Evolutionary conservation across 1,284 basidiomycete species (phyloP).

Genomic region (Phlebopus sp.): DNA sequence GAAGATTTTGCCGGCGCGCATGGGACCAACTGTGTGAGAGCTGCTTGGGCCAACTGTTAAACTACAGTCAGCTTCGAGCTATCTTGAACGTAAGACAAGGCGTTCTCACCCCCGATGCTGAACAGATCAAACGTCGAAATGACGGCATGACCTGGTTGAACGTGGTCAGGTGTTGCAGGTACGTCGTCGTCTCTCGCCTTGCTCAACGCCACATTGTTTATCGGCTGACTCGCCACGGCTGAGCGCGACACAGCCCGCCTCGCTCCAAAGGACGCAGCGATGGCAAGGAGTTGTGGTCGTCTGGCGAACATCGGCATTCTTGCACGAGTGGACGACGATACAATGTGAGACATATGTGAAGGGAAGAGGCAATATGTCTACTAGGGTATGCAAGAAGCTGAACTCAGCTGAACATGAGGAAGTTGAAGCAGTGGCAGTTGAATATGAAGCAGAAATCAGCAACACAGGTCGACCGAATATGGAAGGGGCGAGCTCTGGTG

Average conservation of each 20-base stretch:
- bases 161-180: slow-evolving; percentile 4
- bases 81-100: neutral
- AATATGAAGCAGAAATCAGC: no score
- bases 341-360: neutral
- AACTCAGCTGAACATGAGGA: slow-evolving; percentile 6
- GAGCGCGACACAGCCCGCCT: slow-evolving; percentile 19
- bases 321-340: slow-evolving; percentile 8
- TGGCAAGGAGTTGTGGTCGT: slow-evolving; percentile 1
- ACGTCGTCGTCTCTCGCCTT: slow-evolving; percentile 5
- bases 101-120: slow-evolving; percentile 77
- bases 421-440: neutral
- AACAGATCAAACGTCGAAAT: slow-evolving; percentile 94
- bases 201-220: slow-evolving; percentile 4
- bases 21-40: slow-evolving; percentile 84
- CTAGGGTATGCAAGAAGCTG: neutral
- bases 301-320: slow-evolving; percentile 3
- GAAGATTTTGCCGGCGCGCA: slow-evolving; percentile 90
- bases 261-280: neutral
- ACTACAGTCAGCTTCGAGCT: neutral
- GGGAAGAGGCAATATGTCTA: no score
- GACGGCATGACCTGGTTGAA: slow-evolving; percentile 80
- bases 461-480: neutral
- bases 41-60: slow-evolving; percentile 52
- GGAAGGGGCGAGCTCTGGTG: neutral
- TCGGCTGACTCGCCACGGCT: slow-evolving; percentile 3